These are phyloP conservation scores for Zizania latifolia DNA, from an alignment of 176 grass and related monocot species.

Conservation along the genomic window DNA sequence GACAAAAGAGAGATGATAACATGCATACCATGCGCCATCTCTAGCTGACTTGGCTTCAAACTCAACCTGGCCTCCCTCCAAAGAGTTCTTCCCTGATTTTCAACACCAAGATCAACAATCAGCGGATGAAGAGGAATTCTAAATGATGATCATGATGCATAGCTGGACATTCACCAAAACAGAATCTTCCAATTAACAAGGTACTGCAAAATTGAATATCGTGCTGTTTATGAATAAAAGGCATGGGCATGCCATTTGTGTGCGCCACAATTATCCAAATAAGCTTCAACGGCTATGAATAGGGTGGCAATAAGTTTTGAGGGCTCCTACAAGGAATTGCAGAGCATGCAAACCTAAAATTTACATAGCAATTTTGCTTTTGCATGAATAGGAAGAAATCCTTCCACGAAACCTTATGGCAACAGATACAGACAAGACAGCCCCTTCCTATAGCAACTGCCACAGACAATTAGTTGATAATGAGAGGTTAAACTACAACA, in stretches of 20 bases:
- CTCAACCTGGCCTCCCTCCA: slow-evolving; percentile 41
- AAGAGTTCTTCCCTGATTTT: slow-evolving; percentile 38
- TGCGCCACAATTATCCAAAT: neutral
- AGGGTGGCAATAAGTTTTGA: neutral
- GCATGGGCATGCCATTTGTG: neutral
- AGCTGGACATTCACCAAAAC: neutral
- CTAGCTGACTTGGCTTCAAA: slow-evolving; percentile 84
- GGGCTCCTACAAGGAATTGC: neutral
- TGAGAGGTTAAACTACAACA: too few species aligned
- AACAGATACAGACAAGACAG: neutral
- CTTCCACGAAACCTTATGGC: neutral
- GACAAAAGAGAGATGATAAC: neutral
- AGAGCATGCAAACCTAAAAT: neutral
- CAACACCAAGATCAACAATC: neutral
- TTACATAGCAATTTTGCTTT: neutral
- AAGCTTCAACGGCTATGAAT: neutral
- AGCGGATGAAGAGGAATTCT: neutral
- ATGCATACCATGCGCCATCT: slow-evolving; percentile 62
- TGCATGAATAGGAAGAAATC: neutral
- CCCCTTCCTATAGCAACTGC: too few species aligned
- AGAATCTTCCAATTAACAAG: neutral
- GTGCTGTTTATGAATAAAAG: neutral
- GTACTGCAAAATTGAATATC: neutral
- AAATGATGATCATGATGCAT: neutral
- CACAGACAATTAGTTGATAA: too few species aligned